Evolutionary conservation across 1,284 basidiomycete genomes (phyloP), one percentile per base, ranked within the genome.

Genomic region (Meira nashicola): DNA sequence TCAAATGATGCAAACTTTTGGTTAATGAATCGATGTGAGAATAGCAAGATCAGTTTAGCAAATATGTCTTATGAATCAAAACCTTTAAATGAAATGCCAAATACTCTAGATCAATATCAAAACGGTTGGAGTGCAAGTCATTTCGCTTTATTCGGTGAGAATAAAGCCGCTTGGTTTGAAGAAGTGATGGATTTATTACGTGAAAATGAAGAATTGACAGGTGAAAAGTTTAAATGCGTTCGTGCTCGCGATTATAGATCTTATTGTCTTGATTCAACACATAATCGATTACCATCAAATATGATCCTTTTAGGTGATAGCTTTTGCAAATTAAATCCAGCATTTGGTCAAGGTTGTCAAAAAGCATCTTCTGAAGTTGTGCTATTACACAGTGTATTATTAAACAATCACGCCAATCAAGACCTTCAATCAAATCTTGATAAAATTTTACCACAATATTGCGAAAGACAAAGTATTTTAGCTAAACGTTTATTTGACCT

Each of bases 271-370:
- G 47, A 49, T 21, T 10, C 47, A 11, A 17, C 10, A 17, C 10
- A 49, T 28, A 10, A 17, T 11, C n/a, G 19, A 11, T 28, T 49
- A 17, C 47, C 47, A 17, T 10, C 11, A 12, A 49, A 49, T 17
- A 17, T 49, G 17, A 17, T 21, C 19, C 19, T 49, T 11, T 10
- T 49, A 12, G 47, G 47, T 17, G 47, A 49, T 17, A 12, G 10
- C 12, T 49, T 11, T 17, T 11, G 47, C 47, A 49, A 49, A 28
- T 17, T 49, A 17, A 49, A 49, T 17, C 47, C 47, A 28, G 47
- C 47, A 17, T 49, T 49, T 49, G 47, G 47, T 11, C 47, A 49
- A 28, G 47, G 47, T 17, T 10, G 10, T 12, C 17, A 49, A 49
- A 49, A 49, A 17, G 47, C 47, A n/a, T n/a, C n/a, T n/a, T n/a